phyloP scores from a whole-genome alignment of 306 rosid species.

The Fragaria iinumae region DNA sequence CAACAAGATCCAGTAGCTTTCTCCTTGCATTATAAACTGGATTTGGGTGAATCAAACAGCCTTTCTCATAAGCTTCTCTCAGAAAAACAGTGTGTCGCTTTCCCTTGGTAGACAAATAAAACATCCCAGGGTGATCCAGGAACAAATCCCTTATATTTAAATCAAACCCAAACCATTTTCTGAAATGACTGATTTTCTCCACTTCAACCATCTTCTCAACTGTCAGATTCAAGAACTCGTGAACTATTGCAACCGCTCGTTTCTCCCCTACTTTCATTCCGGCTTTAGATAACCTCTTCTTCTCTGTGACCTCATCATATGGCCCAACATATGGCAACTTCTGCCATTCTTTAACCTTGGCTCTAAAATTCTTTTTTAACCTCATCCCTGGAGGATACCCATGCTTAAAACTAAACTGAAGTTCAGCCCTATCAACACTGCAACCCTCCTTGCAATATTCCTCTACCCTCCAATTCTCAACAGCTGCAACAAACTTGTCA shows the following conservation, averaged over 20 bases:
- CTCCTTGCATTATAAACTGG: slow-evolving; percentile 78
- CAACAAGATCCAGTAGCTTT: slow-evolving; percentile 76
- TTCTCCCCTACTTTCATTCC: slow-evolving; percentile 62
- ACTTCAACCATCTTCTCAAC: slow-evolving; percentile 96
- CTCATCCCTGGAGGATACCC: slow-evolving; percentile 85
- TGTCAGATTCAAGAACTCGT: slow-evolving; percentile 81
- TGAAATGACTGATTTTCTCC: slow-evolving; percentile 60
- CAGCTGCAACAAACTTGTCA: slow-evolving; percentile 45
- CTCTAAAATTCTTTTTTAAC: slow-evolving; percentile 62
- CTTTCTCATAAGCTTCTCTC: slow-evolving; percentile 92
- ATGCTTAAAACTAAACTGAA: slow-evolving; percentile 60
- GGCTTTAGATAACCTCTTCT: slow-evolving; percentile 46
- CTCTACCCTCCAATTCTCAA: slow-evolving; percentile 79
- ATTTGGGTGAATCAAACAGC: slow-evolving; percentile 69
- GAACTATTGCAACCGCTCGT: slow-evolving; percentile 74
- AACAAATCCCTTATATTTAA: slow-evolving; percentile 67
- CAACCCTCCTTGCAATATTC: slow-evolving; percentile 72
- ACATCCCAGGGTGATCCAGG: slow-evolving; percentile 45
- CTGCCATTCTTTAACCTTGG: slow-evolving; percentile 92
- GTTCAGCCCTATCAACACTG: slow-evolving; percentile 50
- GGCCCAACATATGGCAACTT: slow-evolving; percentile 73
- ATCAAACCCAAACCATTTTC: slow-evolving; percentile 58
- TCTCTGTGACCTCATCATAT: slow-evolving; percentile 49
- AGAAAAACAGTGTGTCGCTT: slow-evolving; percentile 81
- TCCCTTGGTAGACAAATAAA: slow-evolving; percentile 68